Evolutionary conservation across 2,329 filamentous ascomycete genomes (phyloP), one percentile per base, ranked within the genome.

Genomic region (Dothistroma pini): DNA sequence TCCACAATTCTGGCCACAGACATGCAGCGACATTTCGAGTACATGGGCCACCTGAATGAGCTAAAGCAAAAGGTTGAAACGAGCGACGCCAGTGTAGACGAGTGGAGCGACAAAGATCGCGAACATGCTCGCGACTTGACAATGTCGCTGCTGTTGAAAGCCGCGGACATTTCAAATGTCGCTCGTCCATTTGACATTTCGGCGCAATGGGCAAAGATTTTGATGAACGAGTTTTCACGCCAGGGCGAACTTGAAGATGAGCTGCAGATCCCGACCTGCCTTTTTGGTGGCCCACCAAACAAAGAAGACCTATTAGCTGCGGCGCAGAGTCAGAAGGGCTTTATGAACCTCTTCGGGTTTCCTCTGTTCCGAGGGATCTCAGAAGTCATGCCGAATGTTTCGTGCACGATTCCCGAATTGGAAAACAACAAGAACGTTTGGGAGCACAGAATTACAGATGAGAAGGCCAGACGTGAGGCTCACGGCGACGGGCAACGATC

Each of bases 111-210:
- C 5, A 89, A 92, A 66, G 84, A 89, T 67, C 74, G 88, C 11
- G 88, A 95, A 63, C 89, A 93, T 68, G 85, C 92, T 67, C 89
- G 88, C 67, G 86, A 90, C 10, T 78, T 97, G 52, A 81, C 89
- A n/a, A 97, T 95, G 76, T 92, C 92, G 14, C 79, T 99, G 59
- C 79, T 99, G 61, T 97, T 99, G 78, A 99, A 99, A 75, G 97
- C 95, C 74, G 95, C 95, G 44, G 95, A 99, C 75, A 97, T 99
- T 72, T 97, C 93, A 78, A 99, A 99, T 74, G 95, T 97, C 75
- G 92, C 93, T 58, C 87, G 95, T 59, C 89, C 87, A 59, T 93
- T 95, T 74, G 83, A 89, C 59, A 86, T 92, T 29, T 95, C 95
- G 22, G 81, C 91, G 49, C 84, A 89, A 73, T 99, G 95, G 95